Base-by-base conservation (phyloP, 352 stramenopile species). In the Globisporangium cylindrosporum region DNA sequence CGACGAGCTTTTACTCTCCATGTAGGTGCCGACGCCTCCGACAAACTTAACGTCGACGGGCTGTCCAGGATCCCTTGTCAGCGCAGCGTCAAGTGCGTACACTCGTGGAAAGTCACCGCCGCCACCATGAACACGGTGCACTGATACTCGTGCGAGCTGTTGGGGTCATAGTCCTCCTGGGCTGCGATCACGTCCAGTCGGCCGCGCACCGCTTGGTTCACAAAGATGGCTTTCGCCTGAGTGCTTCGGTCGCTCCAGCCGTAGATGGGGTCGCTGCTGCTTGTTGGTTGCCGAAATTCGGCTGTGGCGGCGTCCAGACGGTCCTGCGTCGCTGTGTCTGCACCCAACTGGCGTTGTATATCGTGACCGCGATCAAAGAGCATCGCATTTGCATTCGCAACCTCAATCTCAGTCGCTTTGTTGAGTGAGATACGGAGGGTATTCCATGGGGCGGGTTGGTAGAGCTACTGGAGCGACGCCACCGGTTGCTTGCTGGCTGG, bases 61-160 rank as follows among this genome's bases (percentile, higher is more conserved):
- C 15, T 46, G 29, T 46, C 55, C 27, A 46, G 29, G 10, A 60
- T 34, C 6, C 55, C 55, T 15, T 46, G 27, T 18, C 55, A 60
- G 27, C 29, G 79, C 67, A 93, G 59, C 59, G 91, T 78, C 53
- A 84, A 80, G 53, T 92, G 90, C 56, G 84, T 82, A 4, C 56
- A 32, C 14, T 51, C 56, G 18, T 46, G 56, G 36, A 49, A 49
- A n/a, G 49, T 32, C 56, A 24, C 32, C 1, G 10, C 32, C 7
- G 57, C 34, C 9, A 62, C 36, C 57, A 22, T 10, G 20, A 62
- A 32, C 57, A 62, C 57, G 57, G 51, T 49, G 32, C 57, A 51
- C 9, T 51, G 20, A 32, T 62, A 62, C 34, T 34, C 34, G 29
- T 62, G 57, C 34, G 57, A 51, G 56, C 18, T 61, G 32, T 12